phyloP scores from a whole-genome alignment of 768 basidiomycete species.

The Trametes coccinea region DNA sequence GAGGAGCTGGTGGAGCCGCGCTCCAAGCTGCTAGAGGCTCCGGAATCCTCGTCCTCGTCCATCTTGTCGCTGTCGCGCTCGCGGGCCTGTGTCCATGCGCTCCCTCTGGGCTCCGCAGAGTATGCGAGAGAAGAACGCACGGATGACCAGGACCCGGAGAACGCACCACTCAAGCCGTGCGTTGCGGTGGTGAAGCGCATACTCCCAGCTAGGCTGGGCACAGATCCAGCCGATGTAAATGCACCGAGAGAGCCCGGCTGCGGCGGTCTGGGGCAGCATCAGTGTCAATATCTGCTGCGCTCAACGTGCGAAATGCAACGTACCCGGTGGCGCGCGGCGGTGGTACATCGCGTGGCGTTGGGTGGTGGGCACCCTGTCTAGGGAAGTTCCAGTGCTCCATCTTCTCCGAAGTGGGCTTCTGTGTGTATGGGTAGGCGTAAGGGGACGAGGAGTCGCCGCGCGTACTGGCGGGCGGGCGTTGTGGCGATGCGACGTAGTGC shows the following conservation, averaged over 20 bases:
- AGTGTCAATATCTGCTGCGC: too few relatives aligned
- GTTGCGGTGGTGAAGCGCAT: slow-evolving; percentile 11
- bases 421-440: slow-evolving; percentile 5
- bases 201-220: not conserved
- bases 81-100: slow-evolving; percentile 3
- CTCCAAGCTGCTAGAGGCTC: not conserved
- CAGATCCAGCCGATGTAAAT: not conserved
- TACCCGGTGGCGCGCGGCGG: not conserved
- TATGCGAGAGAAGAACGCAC: not conserved
- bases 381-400: not conserved
- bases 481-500: slow-evolving; percentile 10
- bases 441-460: slow-evolving; percentile 12
- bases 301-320: not conserved
- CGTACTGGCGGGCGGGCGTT: slow-evolving; percentile 1
- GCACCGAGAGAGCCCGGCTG: not conserved
- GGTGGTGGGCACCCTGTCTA: not conserved
- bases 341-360: too few relatives aligned
- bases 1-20: not conserved
- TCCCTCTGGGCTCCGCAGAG: not conserved
- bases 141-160: slow-evolving; percentile 3
- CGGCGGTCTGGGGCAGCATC: too few relatives aligned
- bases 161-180: not conserved
- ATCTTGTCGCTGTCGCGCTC: not conserved
- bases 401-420: not conserved
- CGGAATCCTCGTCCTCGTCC: not conserved